Conservation (phyloP, 345 rosid genomes). For the Citrus glauca region DNA sequence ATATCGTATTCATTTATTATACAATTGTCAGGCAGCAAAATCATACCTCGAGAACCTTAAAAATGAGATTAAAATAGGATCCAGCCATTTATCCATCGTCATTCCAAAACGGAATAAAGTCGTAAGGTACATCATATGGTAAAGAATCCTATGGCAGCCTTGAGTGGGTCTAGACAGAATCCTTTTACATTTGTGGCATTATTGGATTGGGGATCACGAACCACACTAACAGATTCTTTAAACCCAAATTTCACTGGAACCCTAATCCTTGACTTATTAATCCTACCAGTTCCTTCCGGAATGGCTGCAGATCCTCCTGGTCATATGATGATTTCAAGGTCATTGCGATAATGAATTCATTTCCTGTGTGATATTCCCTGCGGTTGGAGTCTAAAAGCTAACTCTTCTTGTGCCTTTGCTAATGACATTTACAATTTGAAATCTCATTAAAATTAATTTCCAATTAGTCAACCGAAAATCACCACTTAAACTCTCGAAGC, state of each 20-base stretch:
- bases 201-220: not conserved
- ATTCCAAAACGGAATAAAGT: slow-evolving; percentile 9
- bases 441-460: not conserved
- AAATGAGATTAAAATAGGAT: slow-evolving; percentile 22
- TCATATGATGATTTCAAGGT: slow-evolving; percentile 24
- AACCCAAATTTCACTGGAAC: slow-evolving; percentile 32
- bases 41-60: slow-evolving; percentile 11
- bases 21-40: not conserved
- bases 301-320: slow-evolving; percentile 26
- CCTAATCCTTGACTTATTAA: slow-evolving; percentile 21
- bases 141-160: slow-evolving; percentile 16
- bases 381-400: slow-evolving; percentile 26
- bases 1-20: too few relatives aligned
- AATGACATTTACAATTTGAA: slow-evolving; percentile 35
- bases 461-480: slow-evolving; percentile 16
- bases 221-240: slow-evolving; percentile 1
- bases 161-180: slow-evolving; percentile 35
- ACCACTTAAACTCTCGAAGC: slow-evolving; percentile 33
- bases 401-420: slow-evolving; percentile 25
- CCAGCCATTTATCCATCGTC: not conserved
- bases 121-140: slow-evolving; percentile 19
- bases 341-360: not conserved
- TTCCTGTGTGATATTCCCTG: slow-evolving; percentile 13
- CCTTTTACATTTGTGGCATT: slow-evolving; percentile 12
- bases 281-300: slow-evolving; percentile 7